Percentiles rank a stretch among this genome's conserved stretches.
These are phyloP conservation scores for Hamamelis virginiana DNA, from an alignment of 164 flowering plant species.

Conservation along the genomic window DNA sequence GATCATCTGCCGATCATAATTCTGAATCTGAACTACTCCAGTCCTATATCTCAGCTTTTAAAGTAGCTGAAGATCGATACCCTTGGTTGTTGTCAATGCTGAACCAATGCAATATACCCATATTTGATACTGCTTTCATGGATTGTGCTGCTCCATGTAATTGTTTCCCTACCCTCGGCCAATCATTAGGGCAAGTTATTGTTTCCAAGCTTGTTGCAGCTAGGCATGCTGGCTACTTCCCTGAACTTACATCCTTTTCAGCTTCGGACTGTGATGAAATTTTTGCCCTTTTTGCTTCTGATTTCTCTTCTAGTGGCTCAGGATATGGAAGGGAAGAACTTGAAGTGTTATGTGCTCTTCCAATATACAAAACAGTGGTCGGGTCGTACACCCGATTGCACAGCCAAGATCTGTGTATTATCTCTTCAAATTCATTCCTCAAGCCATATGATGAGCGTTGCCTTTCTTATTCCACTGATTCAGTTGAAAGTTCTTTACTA, in stretches of 20 bases:
- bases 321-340: conserved; percentile 67
- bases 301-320: conserved; percentile 52
- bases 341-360: conserved; percentile 73
- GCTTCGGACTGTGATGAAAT: conserved; percentile 64
- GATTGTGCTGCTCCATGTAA: conserved; percentile 59
- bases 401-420: conserved; percentile 64
- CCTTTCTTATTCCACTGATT: conserved; percentile 55
- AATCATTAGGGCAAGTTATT: conserved; percentile 76
- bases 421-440: conserved; percentile 77
- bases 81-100: conserved; percentile 89
- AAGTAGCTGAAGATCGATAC: conserved; percentile 39
- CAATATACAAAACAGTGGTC: conserved; percentile 70
- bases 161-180: conserved; percentile 58
- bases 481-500: conserved; percentile 53
- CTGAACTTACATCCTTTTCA: conserved; percentile 53
- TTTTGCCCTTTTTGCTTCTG: conserved; percentile 68
- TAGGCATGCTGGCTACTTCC: conserved; percentile 73
- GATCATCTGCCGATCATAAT: conserved; percentile 12
- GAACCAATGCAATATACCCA: conserved; percentile 86
- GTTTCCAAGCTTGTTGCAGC: conserved; percentile 82
- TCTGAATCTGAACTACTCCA: conserved; percentile 36
- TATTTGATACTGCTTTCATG: conserved; percentile 65
- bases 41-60: conserved; percentile 50
- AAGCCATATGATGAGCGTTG: conserved; percentile 75
- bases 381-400: conserved; percentile 66